Evolutionary conservation across 192 early-diverging fungal species (phyloP), one percentile per base, ranked within the genome.

Genomic region (Podila minutissima): DNA sequence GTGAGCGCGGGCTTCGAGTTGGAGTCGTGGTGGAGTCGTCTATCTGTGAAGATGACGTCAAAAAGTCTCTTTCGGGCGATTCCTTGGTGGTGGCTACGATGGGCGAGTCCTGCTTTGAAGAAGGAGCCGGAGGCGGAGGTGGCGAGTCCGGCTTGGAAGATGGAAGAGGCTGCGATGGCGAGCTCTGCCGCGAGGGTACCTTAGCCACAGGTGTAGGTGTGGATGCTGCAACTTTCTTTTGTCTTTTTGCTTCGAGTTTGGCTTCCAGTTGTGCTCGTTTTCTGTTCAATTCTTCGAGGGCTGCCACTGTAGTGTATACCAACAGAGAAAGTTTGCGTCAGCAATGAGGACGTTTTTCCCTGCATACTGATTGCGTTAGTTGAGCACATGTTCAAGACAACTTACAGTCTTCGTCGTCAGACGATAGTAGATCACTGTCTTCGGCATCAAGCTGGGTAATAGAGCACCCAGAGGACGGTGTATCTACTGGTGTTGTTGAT

Each of bases 241-340:
- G 46, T 64, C 62, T 53, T 28, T 72, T 79, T 51, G 64, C 51
- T 5, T 32, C 50, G 10, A 71, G 24, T 38, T 64, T 71, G 0
- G 75, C 75, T 60, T 72, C 70, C 29, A 79, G 58, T 28, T 62
- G 32, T 19, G 75, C 66, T 31, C 71, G 71, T 59, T 67, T 66
- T 41, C 63, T 58, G 24, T 55, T 31, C 9, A 77, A 10, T 57
- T 77, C 75, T 32, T 77, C 75, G 19, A 77, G 50, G 0, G 46
- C 29, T 5, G 58, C 68, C 64, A 77, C 75, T 77, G 11, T 51
- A 77, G 69, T 77, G 11, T 51, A 7, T 13, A 51, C 24, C 20
- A 57, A 22, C 9, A 41, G 37, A 46, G 4, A 60, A 50, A 6
- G 46, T 32, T 28, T 20, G 46, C 9, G 15, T 50, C 17, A 64